These are phyloP conservation scores for Acanthamoeba royreba DNA, from an alignment of 208 protist genomes.

Conservation along the genomic window DNA sequence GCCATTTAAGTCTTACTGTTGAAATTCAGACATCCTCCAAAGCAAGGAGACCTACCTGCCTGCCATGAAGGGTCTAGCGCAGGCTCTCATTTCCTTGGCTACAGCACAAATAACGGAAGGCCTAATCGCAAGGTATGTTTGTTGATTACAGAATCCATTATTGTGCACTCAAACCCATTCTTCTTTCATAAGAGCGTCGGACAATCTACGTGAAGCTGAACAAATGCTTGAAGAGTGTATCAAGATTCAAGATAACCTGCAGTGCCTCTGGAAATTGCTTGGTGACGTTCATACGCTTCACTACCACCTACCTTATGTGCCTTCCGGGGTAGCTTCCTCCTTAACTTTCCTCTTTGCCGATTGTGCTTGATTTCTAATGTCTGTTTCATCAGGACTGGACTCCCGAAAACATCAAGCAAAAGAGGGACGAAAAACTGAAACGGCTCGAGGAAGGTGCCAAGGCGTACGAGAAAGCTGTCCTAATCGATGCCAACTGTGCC, in stretches of 20 bases:
- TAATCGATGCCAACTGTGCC: not conserved
- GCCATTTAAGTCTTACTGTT: not conserved
- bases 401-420: not conserved
- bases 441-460: not conserved
- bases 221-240: not conserved
- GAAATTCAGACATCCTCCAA: not conserved
- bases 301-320: not conserved
- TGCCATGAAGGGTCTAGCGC: not conserved
- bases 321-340: not conserved
- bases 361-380: not conserved
- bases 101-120: not conserved
- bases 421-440: not conserved
- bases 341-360: not conserved
- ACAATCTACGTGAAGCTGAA: not conserved
- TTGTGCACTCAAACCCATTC: no score
- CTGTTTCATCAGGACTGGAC: not conserved
- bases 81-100: not conserved
- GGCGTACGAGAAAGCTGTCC: slow-evolving; percentile 6
- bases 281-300: not conserved
- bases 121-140: not conserved
- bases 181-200: not conserved
- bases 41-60: not conserved
- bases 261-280: not conserved
- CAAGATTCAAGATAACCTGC: slow-evolving; percentile 17
- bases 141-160: no score